Percentiles rank a stretch among this genome's conserved stretches.
These are phyloP conservation scores for Paratinospora sagittata DNA, from an alignment of 164 flowering plant species.

Conservation along the genomic window DNA sequence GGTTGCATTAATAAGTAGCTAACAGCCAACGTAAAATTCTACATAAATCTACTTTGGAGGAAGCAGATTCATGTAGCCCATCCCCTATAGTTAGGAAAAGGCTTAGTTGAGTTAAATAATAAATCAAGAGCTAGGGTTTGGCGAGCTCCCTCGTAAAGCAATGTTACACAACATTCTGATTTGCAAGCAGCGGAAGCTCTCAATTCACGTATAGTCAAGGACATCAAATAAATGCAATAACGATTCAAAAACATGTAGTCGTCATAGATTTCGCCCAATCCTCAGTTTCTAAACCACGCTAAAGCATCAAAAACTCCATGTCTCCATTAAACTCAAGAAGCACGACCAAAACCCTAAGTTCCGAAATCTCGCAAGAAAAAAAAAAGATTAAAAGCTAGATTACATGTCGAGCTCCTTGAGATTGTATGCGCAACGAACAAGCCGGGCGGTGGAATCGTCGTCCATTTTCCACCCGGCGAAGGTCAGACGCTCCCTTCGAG, in stretches of 20 bases:
- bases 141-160: neutral
- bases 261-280: neutral
- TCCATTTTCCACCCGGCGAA: constrained; percentile 90
- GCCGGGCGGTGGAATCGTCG: constrained; percentile 73
- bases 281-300: neutral
- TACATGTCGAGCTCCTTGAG: constrained; percentile 96
- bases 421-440: constrained; percentile 53
- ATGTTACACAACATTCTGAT: neutral
- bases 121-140: too few relatives aligned
- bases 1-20: too few relatives aligned
- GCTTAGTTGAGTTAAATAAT: too few relatives aligned
- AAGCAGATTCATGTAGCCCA: too few relatives aligned
- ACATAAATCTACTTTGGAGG: too few relatives aligned
- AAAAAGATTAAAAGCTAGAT: neutral
- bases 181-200: neutral
- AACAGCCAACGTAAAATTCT: too few relatives aligned
- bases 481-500: constrained; percentile 56
- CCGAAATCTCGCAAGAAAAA: neutral
- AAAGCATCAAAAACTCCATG: neutral
- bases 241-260: too few relatives aligned
- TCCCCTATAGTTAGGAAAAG: too few relatives aligned
- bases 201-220: neutral
- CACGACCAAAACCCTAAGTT: neutral
- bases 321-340: neutral
- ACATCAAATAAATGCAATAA: neutral